These are phyloP conservation scores for Xylaria arbuscula DNA, from an alignment of 2,329 filamentous ascomycete genomes.

Conservation along the genomic window DNA sequence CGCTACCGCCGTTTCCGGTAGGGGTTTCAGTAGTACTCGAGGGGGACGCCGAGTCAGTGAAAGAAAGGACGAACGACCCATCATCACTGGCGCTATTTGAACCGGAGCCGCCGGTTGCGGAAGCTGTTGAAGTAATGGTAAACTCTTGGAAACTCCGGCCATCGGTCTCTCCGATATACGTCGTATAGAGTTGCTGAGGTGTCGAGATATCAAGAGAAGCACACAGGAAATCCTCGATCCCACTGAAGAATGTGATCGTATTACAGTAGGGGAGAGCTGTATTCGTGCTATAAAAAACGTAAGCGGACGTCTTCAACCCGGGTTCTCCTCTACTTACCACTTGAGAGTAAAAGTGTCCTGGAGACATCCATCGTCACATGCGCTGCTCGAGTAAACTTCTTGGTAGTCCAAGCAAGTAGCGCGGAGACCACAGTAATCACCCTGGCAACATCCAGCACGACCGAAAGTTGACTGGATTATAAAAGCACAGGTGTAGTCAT, in stretches of 20 bases:
- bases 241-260: slow-evolving; percentile 56
- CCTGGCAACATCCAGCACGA: slow-evolving; percentile 57
- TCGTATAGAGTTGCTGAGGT: slow-evolving; percentile 54
- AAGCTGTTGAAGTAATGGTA: slow-evolving; percentile 29
- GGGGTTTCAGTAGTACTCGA: slow-evolving; percentile 27
- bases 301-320: slow-evolving; percentile 23
- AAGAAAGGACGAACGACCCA: slow-evolving; percentile 21
- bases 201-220: slow-evolving; percentile 50
- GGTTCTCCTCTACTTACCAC: slow-evolving; percentile 53
- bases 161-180: slow-evolving; percentile 54
- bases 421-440: slow-evolving; percentile 51
- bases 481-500: slow-evolving; percentile 54
- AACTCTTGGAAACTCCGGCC: slow-evolving; percentile 47
- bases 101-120: not conserved
- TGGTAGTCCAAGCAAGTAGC: slow-evolving; percentile 55
- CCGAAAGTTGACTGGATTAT: slow-evolving; percentile 52
- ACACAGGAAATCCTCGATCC: slow-evolving; percentile 60
- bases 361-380: slow-evolving; percentile 56
- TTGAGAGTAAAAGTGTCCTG: slow-evolving; percentile 57
- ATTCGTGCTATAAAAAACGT: slow-evolving; percentile 51
- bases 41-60: slow-evolving; percentile 17
- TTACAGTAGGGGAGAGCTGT: slow-evolving; percentile 56
- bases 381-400: slow-evolving; percentile 50
- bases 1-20: not conserved
- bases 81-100: slow-evolving; percentile 7